A percentile compares a stretch with the other conserved stretches of the same genome.
Evolutionary conservation across 108 stramenopile species (phyloP).

Genomic region (Mediolabrus comicus): DNA sequence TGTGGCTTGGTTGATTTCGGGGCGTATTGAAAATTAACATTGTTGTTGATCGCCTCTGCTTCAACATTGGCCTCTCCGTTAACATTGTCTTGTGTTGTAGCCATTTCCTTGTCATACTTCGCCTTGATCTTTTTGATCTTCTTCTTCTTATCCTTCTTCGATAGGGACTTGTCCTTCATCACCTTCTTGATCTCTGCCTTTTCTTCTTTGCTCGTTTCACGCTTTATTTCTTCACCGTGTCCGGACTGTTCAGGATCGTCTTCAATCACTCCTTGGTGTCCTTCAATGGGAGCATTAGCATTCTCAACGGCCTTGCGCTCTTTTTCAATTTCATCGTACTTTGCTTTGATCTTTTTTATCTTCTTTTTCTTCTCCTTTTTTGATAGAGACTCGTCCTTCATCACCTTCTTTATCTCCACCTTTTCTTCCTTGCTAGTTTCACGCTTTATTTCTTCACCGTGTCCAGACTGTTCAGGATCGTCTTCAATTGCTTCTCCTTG

Average conservation of each 20-base stretch:
- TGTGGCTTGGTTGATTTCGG: no score
- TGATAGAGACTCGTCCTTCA: conserved; percentile 5
- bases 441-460: not conserved
- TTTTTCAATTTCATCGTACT: not conserved
- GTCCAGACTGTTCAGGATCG: not conserved
- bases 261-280: not conserved
- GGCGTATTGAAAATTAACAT: not conserved
- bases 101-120: not conserved
- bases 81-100: not conserved
- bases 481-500: not conserved
- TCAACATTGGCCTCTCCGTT: not conserved
- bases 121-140: not conserved
- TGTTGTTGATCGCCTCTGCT: not conserved
- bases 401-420: conserved; percentile 1
- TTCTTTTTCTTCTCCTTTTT: conserved; percentile 7
- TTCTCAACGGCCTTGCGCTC: not conserved
- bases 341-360: conserved; percentile 4
- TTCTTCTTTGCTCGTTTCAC: not conserved
- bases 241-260: not conserved
- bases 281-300: not conserved
- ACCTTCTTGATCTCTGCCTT: not conserved
- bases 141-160: not conserved
- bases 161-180: not conserved
- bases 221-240: not conserved
- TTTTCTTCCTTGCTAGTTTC: not conserved